phyloP scores from a whole-genome alignment of 495 filamentous ascomycete species.

The Pyronema omphalodes region DNA sequence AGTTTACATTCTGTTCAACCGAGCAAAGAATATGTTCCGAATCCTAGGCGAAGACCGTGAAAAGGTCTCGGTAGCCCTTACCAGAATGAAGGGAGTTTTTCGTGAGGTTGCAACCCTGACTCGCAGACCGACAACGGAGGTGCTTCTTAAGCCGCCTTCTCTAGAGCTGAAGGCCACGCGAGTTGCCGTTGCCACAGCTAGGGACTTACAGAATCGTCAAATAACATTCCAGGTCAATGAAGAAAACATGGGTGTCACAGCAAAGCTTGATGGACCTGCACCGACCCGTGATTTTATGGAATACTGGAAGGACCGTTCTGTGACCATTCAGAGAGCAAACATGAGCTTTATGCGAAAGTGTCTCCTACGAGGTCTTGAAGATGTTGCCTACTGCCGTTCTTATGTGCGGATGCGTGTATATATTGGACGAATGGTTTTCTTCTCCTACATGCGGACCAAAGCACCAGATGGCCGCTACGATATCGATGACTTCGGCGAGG shows the following conservation, averaged over 20 bases:
- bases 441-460: constrained; percentile 8
- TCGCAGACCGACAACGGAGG: constrained; percentile 10
- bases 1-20: constrained; percentile 12
- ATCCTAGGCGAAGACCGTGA: constrained; percentile 14
- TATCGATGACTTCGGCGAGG: constrained; percentile 9
- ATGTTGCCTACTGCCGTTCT: constrained; percentile 17
- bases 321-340: constrained; percentile 11
- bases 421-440: constrained; percentile 20
- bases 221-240: constrained; percentile 13
- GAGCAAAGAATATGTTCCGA: constrained; percentile 7
- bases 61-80: constrained; percentile 11
- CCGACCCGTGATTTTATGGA: constrained; percentile 11
- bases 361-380: constrained; percentile 12
- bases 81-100: constrained; percentile 16
- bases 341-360: constrained; percentile 8
- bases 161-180: background rate
- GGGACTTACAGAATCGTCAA: constrained; percentile 13
- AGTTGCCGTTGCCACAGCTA: constrained; percentile 4
- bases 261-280: constrained; percentile 4
- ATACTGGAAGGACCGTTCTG: constrained; percentile 7
- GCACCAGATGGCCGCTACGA: constrained; percentile 4
- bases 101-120: constrained; percentile 18
- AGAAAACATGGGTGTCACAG: constrained; percentile 5
- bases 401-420: constrained; percentile 18
- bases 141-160: constrained; percentile 15